Base-by-base conservation (phyloP, 345 rosid species). In the Melastoma malabathricum region DNA sequence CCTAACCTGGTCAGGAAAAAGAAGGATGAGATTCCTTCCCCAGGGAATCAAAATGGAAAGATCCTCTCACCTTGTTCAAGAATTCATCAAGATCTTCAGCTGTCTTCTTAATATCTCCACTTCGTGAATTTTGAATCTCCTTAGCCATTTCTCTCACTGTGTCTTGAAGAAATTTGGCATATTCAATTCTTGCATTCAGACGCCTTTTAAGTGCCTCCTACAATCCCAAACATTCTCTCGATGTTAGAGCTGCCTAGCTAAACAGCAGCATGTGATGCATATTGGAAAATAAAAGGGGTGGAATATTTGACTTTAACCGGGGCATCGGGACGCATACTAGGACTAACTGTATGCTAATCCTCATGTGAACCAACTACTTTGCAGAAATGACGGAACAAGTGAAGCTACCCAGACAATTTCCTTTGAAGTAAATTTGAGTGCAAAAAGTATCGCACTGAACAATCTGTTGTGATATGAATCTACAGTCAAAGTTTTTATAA, bases 71-170 rank as follows among this genome's bases (percentile, higher is more conserved):
- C 72, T 83, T 89, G 78, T 73, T 86, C 95, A 89, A 71, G 53
- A 86, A 89, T 59, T 68, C 83, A 69, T 79, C 97, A 23, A 89
- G 90, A 80, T 89, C 97, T 76, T 81, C 89, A 6, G 97, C 97
- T 0, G 97, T 89, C 74, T 83, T 78, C 69, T 82, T 89, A 46
- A 65, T 58, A 50, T 86, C 94, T 49, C 94, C 94, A 66, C 90
- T 86, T 54, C 94, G 79, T 1, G 90, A 77, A 64, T 64, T 80
- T 59, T 89, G 97, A 63, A 89, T 79, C 78, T 89, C 97, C 72
- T 86, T 89, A 67, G 96, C 97, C 97, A 89, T 89, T 81, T 89
- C 97, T 69, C 83, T 86, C 50, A 83, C 97, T 1, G 96, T 89
- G 58, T 86, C 97, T 65, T 89, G 97, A 48, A 89, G 94, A 75